A percentile compares a stretch with the other conserved stretches of the same genome.
These are phyloP conservation scores for Alternaria gansuensis DNA, from an alignment of 2,329 filamentous ascomycete species.

Conservation along the genomic window DNA sequence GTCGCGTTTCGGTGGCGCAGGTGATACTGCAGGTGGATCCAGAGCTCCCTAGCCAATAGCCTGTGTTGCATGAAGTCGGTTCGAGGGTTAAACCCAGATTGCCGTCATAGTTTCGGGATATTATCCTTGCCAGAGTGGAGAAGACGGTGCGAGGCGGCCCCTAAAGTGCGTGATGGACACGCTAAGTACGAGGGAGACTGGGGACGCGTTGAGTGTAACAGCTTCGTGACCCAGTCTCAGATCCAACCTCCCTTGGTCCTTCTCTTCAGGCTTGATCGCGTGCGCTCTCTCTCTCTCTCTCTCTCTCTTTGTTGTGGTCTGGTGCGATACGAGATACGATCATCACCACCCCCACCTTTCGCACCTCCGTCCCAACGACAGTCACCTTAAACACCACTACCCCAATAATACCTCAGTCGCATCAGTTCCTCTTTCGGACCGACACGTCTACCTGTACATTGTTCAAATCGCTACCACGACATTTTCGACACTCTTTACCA, in stretches of 20 bases:
- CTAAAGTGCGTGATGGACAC: slow-evolving; percentile 31
- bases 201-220: slow-evolving; percentile 39
- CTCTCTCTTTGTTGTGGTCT: slow-evolving; percentile 4
- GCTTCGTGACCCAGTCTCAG: slow-evolving; percentile 19
- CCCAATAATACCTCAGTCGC: slow-evolving; percentile 2
- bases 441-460: slow-evolving; percentile 1
- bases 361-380: slow-evolving; percentile 16
- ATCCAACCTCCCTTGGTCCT: slow-evolving; percentile 24
- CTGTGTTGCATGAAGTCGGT: slow-evolving; percentile 6
- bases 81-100: slow-evolving; percentile 4
- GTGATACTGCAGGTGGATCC: slow-evolving; percentile 13
- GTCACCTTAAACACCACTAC: slow-evolving; percentile 11
- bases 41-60: slow-evolving; percentile 11
- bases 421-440: slow-evolving; percentile 9
- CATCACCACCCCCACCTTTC: slow-evolving; percentile 24
- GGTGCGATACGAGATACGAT: slow-evolving; percentile 16
- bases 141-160: slow-evolving; percentile 22
- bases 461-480: slow-evolving; percentile 6
- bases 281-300: slow-evolving; percentile 2
- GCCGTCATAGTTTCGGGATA: slow-evolving; percentile 11
- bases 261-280: slow-evolving; percentile 13
- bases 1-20: slow-evolving; percentile 13
- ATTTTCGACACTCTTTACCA: slow-evolving; percentile 22
- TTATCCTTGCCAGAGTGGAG: slow-evolving; percentile 27
- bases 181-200: slow-evolving; percentile 29